Evolutionary conservation across 192 early-diverging fungal genomes (phyloP).

Genomic region (Coemansia sp.): DNA sequence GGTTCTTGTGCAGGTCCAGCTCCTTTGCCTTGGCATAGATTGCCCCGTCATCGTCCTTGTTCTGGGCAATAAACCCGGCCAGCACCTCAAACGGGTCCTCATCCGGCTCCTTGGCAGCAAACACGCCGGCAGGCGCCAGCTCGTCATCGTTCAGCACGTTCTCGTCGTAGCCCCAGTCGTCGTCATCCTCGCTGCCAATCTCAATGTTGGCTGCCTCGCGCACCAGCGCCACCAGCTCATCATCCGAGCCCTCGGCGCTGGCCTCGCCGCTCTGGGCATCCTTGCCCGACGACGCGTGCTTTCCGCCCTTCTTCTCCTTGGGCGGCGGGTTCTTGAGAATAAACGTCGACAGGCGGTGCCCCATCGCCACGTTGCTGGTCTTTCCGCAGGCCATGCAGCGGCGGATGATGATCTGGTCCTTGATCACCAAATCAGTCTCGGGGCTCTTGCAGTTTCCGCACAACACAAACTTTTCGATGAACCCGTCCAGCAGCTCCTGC

Average conservation of each 20-base stretch:
- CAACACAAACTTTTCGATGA: conserved; percentile 93
- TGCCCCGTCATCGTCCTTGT: conserved; percentile 63
- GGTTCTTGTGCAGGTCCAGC: conserved; percentile 69
- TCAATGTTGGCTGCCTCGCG: conserved; percentile 66
- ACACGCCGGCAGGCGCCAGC: conserved; percentile 1
- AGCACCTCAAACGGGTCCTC: conserved; percentile 70
- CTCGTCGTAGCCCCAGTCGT: conserved; percentile 66
- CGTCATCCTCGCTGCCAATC: conserved; percentile 54
- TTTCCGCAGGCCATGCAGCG: conserved; percentile 94
- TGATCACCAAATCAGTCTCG: conserved; percentile 76
- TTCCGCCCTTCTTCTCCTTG: conserved; percentile 54
- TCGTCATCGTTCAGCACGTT: conserved; percentile 54
- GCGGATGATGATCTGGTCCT: conserved; percentile 59
- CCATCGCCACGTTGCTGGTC: conserved; percentile 76
- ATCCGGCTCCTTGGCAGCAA: conserved; percentile 45
- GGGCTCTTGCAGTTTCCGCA: conserved; percentile 92
- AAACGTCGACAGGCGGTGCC: conserved; percentile 83
- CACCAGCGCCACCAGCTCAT: conserved; percentile 67
- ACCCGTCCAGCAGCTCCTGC: conserved; percentile 79
- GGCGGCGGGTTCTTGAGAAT: conserved; percentile 92
- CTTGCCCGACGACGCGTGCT: conserved; percentile 53
- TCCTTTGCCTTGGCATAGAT: conserved; percentile 76
- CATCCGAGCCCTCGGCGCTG: conserved; percentile 55
- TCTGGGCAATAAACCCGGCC: conserved; percentile 68
- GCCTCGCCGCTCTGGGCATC: conserved; percentile 39